Conservation (phyloP, 495 filamentous ascomycete species). For the Melanomma pulvis-pyrius region DNA sequence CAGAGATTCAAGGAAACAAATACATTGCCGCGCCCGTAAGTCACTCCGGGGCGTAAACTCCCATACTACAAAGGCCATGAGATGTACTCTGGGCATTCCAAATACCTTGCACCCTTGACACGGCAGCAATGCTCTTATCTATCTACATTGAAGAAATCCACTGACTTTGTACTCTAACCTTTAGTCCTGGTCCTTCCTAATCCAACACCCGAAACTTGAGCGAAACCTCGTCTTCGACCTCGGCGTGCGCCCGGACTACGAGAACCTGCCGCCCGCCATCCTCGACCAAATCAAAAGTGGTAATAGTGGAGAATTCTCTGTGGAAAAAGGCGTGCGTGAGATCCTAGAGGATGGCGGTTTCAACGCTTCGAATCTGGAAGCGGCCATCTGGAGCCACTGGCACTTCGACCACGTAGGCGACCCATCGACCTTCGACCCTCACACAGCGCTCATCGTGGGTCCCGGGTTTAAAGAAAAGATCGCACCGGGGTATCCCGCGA, state of each 20-base stretch:
- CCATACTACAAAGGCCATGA: conserved; percentile 61
- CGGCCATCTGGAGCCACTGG: conserved; percentile 52
- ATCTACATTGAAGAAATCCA: too few species aligned
- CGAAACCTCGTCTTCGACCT: conserved; percentile 26
- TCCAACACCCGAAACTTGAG: background rate
- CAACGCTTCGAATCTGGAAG: conserved; percentile 51
- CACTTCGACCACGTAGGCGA: conserved; percentile 56
- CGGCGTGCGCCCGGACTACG: conserved; percentile 18
- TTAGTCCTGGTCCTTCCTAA: background rate
- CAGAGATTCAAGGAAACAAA: conserved; percentile 47
- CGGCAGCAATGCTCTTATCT: too few species aligned
- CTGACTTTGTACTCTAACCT: too few species aligned
- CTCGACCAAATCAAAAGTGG: background rate
- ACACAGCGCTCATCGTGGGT: conserved; percentile 56
- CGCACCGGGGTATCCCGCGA: conserved; percentile 58
- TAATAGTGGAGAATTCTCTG: conserved; percentile 9
- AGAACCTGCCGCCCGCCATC: conserved; percentile 4
- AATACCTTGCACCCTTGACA: too few species aligned
- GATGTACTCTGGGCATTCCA: too few species aligned
- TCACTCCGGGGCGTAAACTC: conserved; percentile 34
- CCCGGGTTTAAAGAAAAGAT: conserved; percentile 55
- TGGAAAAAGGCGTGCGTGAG: conserved; percentile 53
- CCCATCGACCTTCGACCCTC: conserved; percentile 47
- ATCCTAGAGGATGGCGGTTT: conserved; percentile 52
- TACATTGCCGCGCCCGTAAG: background rate